Evolutionary conservation across 345 rosid species (phyloP).

Genomic region (Draba incana): DNA sequence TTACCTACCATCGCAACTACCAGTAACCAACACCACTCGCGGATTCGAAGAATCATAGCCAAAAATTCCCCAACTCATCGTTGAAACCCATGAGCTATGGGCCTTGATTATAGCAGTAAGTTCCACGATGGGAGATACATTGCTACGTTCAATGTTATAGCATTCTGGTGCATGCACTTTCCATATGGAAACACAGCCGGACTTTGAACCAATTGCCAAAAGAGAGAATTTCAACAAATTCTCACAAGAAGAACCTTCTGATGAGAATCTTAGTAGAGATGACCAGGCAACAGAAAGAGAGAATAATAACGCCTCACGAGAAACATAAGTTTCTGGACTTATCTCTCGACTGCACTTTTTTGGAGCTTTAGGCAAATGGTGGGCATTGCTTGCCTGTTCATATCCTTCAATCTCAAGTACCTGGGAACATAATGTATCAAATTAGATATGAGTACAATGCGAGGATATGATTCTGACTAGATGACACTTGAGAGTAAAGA

Average conservation of each 20-base stretch:
- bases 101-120: slow-evolving; percentile 69
- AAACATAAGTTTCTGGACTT: slow-evolving; percentile 67
- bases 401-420: slow-evolving; percentile 41
- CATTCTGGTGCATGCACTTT: slow-evolving; percentile 64
- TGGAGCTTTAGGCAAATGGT: too few relatives aligned
- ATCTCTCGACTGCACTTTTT: slow-evolving; percentile 45
- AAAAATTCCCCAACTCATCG: slow-evolving; percentile 62
- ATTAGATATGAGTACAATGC: slow-evolving; percentile 9
- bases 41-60: slow-evolving; percentile 56
- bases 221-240: slow-evolving; percentile 62
- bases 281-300: slow-evolving; percentile 84
- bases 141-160: slow-evolving; percentile 63
- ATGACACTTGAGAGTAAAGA: slow-evolving; percentile 13
- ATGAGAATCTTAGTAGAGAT: slow-evolving; percentile 57
- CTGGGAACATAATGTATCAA: slow-evolving; percentile 42
- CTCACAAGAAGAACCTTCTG: slow-evolving; percentile 42
- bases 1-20: slow-evolving; percentile 97
- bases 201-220: slow-evolving; percentile 85
- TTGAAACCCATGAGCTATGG: slow-evolving; percentile 79
- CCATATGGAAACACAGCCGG: slow-evolving; percentile 83
- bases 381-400: slow-evolving; percentile 34
- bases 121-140: slow-evolving; percentile 44
- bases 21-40: slow-evolving; percentile 68
- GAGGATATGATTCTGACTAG: slow-evolving; percentile 12
- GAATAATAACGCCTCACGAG: slow-evolving; percentile 66